Percentiles rank a stretch among this genome's conserved stretches.
Conservation (phyloP, 2,329 filamentous ascomycete genomes). For the Aureobasidium melanogenum region DNA sequence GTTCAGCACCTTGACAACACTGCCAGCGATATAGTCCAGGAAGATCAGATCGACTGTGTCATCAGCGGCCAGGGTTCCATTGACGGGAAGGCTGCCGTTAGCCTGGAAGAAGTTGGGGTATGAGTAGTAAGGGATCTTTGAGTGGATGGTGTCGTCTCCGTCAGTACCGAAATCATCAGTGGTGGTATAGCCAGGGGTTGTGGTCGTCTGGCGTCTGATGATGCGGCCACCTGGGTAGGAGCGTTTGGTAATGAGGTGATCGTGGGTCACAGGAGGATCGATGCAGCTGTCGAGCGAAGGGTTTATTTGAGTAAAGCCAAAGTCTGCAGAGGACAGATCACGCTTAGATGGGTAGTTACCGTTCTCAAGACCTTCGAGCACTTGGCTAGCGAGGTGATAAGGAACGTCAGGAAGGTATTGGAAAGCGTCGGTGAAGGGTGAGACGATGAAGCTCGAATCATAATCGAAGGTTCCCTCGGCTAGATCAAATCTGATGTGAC, state of each 20-base stretch:
- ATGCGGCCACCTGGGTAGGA: conserved; percentile 30
- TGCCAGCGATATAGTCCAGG: conserved; percentile 38
- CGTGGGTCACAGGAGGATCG: conserved; percentile 34
- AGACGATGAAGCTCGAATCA: conserved; percentile 32
- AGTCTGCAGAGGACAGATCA: conserved; percentile 24
- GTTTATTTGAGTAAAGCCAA: conserved; percentile 27
- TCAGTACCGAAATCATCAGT: conserved; percentile 49
- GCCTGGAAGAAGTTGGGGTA: conserved; percentile 45
- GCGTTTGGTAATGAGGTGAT: conserved; percentile 22
- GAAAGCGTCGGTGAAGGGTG: conserved; percentile 47
- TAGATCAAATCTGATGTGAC: conserved; percentile 51
- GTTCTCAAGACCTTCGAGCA: conserved; percentile 37
- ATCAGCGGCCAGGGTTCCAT: conserved; percentile 33
- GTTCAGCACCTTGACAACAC: conserved; percentile 30
- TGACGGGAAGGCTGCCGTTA: conserved; percentile 39
- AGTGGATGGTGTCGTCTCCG: conserved; percentile 49
- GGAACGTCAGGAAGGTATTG: conserved; percentile 46
- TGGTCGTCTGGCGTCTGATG: conserved; percentile 40
- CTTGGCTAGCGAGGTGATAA: conserved; percentile 36
- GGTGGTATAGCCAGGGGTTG: conserved; percentile 45
- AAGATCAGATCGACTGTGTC: conserved; percentile 47
- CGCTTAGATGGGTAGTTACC: conserved; percentile 30
- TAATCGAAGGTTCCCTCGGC: conserved; percentile 54
- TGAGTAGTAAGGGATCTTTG: conserved; percentile 36
- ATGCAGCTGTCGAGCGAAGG: conserved; percentile 37